phyloP scores from a whole-genome alignment of 345 rosid genomes.

The Gossypium ekmanianum region DNA sequence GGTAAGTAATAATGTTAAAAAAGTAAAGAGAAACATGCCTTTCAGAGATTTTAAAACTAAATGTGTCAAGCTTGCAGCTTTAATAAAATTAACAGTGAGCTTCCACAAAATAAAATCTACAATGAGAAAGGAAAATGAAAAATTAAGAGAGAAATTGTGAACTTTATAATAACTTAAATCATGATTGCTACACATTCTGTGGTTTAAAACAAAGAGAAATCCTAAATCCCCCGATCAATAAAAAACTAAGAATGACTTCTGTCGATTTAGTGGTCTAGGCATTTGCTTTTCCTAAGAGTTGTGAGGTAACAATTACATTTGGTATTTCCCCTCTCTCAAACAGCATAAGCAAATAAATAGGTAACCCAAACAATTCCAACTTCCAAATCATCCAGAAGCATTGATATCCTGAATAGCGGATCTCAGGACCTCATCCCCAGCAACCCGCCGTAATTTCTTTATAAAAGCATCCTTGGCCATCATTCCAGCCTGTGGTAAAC shows the following conservation, averaged over 20 bases:
- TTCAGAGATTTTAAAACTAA: not conserved
- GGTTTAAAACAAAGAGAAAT: not conserved
- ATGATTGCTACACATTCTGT: not conserved
- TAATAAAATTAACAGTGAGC: not conserved
- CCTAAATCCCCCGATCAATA: not conserved
- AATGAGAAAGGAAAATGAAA: not conserved
- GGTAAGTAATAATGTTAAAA: not conserved
- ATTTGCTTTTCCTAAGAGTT: not conserved
- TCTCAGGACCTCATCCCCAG: constrained; percentile 36
- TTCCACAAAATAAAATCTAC: not conserved
- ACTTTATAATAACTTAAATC: not conserved
- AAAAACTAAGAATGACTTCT: not conserved
- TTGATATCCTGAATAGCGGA: constrained; percentile 30
- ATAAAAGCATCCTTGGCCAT: constrained; percentile 31
- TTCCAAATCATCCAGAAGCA: constrained; percentile 8
- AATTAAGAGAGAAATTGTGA: not conserved
- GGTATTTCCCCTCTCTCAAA: not conserved
- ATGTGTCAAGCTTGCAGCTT: not conserved
- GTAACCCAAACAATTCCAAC: not conserved
- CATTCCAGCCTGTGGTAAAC: constrained; percentile 32
- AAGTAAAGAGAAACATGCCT: not conserved
- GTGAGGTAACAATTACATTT: not conserved
- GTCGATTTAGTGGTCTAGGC: not conserved
- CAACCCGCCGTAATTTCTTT: constrained; percentile 28
- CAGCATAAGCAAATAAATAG: not conserved